Conservation (phyloP, 2,329 filamentous ascomycete genomes). For the Celoporthe dispersa region DNA sequence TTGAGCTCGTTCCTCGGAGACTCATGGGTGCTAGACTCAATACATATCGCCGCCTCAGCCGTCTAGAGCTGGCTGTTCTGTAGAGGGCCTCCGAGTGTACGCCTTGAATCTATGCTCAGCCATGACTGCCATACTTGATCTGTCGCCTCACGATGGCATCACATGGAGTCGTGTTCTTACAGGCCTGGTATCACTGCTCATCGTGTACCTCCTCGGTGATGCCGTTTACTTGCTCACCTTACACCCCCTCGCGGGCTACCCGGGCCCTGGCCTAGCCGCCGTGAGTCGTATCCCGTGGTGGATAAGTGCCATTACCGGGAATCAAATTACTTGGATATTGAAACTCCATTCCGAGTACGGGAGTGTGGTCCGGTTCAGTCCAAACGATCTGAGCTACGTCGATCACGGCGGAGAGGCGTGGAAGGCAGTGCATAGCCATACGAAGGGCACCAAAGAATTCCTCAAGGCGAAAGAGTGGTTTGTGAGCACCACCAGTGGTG, state of each 20-base stretch:
- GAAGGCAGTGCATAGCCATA: background rate
- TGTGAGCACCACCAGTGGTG: background rate
- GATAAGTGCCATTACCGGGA: background rate
- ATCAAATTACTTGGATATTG: background rate
- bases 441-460: background rate
- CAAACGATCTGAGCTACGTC: conserved; percentile 3
- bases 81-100: too few species aligned
- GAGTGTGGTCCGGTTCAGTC: background rate
- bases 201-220: background rate
- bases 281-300: background rate
- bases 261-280: background rate
- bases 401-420: background rate
- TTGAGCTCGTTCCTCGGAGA: too few species aligned
- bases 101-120: too few species aligned
- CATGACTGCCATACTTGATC: too few species aligned
- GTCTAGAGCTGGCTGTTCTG: too few species aligned
- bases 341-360: background rate
- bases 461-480: conserved; percentile 4
- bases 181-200: background rate
- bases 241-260: background rate
- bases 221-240: background rate
- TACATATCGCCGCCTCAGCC: too few species aligned
- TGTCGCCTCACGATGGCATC: background rate
- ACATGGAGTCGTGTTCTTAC: background rate
- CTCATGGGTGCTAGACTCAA: too few species aligned